phyloP scores from a whole-genome alignment of 2,329 filamentous ascomycete genomes.

The Xylaria polymorpha region DNA sequence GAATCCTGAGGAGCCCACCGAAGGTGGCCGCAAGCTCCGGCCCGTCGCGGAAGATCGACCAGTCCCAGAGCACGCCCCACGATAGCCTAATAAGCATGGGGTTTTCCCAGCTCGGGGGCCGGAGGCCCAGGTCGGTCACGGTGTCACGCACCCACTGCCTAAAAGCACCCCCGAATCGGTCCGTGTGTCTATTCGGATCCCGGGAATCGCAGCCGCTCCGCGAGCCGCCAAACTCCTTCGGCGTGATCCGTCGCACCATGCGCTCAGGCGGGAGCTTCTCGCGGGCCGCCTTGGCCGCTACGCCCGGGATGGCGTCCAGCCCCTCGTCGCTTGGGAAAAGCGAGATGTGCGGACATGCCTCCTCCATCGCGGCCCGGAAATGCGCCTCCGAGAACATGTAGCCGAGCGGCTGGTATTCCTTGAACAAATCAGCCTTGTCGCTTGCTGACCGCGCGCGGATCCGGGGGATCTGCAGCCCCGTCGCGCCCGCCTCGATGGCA shows the following conservation, averaged over 20 bases:
- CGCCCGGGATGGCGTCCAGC: constrained; percentile 53
- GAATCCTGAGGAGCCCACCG: constrained; percentile 57
- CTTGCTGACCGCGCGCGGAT: constrained; percentile 55
- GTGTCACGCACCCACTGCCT: constrained; percentile 45
- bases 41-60: constrained; percentile 58
- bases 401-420: constrained; percentile 50
- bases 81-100: constrained; percentile 53
- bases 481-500: constrained; percentile 59
- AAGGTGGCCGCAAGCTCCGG: constrained; percentile 58
- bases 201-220: constrained; percentile 53
- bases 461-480: constrained; percentile 56
- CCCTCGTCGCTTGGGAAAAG: constrained; percentile 48
- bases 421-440: constrained; percentile 55
- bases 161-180: constrained; percentile 51
- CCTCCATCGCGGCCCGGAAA: constrained; percentile 53
- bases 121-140: constrained; percentile 37
- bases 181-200: constrained; percentile 55
- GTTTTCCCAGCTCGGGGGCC: constrained; percentile 39
- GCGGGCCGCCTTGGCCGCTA: constrained; percentile 45
- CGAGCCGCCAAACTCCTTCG: constrained; percentile 51
- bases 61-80: constrained; percentile 59
- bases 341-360: constrained; percentile 55
- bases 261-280: constrained; percentile 37
- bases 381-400: constrained; percentile 60
- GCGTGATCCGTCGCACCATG: constrained; percentile 53